phyloP scores from a whole-genome alignment of 495 filamentous ascomycete species.

The Penicillium tannophilum region DNA sequence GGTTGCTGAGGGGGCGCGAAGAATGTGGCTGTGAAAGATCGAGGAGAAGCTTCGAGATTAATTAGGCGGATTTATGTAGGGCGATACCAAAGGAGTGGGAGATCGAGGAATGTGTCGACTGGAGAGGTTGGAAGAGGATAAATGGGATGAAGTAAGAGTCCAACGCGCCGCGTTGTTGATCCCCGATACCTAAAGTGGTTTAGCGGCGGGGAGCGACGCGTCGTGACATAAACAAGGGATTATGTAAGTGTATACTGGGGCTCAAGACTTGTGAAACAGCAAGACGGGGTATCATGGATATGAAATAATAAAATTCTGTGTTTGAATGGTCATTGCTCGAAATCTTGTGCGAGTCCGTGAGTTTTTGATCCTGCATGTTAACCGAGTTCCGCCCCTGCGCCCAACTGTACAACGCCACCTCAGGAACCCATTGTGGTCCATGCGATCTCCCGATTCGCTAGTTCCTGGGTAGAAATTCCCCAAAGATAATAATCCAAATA shows the following conservation, averaged over 20 bases:
- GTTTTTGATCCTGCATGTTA: neutral
- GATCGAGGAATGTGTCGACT: slow-evolving; percentile 5
- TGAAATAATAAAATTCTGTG: no score
- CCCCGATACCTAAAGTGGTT: slow-evolving; percentile 24
- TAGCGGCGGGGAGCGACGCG: slow-evolving; percentile 33
- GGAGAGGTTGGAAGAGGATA: slow-evolving; percentile 7
- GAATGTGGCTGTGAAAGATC: slow-evolving; percentile 7
- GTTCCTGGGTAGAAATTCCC: neutral
- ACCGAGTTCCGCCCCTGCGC: slow-evolving; percentile 15
- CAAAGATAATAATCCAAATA: no score
- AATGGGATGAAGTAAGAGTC: slow-evolving; percentile 11
- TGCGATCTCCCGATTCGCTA: slow-evolving; percentile 4
- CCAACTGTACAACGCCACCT: slow-evolving; percentile 12
- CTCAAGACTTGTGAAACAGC: neutral
- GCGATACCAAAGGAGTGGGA: slow-evolving; percentile 1
- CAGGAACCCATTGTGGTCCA: neutral
- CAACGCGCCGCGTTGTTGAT: slow-evolving; percentile 40
- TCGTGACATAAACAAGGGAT: slow-evolving; percentile 34
- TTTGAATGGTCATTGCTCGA: neutral
- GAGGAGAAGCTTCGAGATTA: slow-evolving; percentile 1
- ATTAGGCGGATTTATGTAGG: neutral
- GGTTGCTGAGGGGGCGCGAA: slow-evolving; percentile 7
- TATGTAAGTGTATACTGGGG: slow-evolving; percentile 17
- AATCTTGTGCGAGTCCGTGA: neutral
- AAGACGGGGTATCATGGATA: no score